phyloP scores from a whole-genome alignment of 352 stramenopile species.

The Blastocystis sp. region DNA sequence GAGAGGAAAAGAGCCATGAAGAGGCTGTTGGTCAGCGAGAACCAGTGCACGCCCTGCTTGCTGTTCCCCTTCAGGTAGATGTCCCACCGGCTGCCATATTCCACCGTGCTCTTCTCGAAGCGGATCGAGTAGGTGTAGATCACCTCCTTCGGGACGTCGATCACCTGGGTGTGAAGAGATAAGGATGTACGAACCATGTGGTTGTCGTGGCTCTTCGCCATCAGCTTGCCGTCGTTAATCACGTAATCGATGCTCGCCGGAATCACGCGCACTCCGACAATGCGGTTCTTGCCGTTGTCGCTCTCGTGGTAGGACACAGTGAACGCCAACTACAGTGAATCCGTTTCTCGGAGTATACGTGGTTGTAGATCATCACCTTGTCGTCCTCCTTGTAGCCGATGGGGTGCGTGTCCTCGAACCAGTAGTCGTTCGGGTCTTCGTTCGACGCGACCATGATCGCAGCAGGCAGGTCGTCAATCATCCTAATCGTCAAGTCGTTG shows the following conservation, averaged over 20 bases:
- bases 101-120: constrained; percentile 87
- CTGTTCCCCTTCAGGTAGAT: constrained; percentile 89
- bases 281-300: constrained; percentile 77
- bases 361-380: constrained; percentile 91
- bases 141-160: constrained; percentile 84
- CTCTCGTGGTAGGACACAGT: constrained; percentile 56
- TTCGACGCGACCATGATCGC: constrained; percentile 71
- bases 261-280: constrained; percentile 74
- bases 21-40: constrained; percentile 98
- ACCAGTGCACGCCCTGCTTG: constrained; percentile 95
- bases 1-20: constrained; percentile 99
- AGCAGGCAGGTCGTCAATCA: constrained; percentile 86
- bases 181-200: constrained; percentile 71
- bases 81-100: constrained; percentile 96
- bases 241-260: constrained; percentile 73
- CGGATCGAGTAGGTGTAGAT: constrained; percentile 98
- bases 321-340: constrained; percentile 76
- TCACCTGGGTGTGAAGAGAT: constrained; percentile 82
- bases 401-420: constrained; percentile 85
- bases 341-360: constrained; percentile 88
- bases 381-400: constrained; percentile 85
- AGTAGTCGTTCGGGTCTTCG: constrained; percentile 74
- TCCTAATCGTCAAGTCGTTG: constrained; percentile 71
- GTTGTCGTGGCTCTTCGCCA: background rate
- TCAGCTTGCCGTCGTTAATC: constrained; percentile 60